Evolutionary conservation across 805 yeast genomes (phyloP), one percentile per base, ranked within the genome.

Genomic region (Wickerhamiella azyma): DNA sequence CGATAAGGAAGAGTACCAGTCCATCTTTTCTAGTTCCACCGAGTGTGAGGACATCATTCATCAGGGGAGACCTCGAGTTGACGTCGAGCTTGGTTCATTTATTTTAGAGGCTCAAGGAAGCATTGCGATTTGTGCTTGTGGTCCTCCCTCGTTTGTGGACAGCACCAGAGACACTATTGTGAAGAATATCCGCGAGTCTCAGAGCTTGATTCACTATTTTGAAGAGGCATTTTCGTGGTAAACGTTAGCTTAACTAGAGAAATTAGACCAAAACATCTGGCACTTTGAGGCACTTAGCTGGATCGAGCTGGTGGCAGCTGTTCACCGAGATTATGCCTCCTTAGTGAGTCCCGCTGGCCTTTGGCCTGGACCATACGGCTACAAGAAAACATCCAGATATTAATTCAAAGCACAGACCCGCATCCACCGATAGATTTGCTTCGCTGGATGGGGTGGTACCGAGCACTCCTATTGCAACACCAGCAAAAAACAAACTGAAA

Each of bases 91-190:
- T 2, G 26, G 38, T 8, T 48, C 45, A 17, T 57, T 55, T 48
- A 51, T 57, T 7, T 39, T 37, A 3, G 37, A 39, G 1, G 41
- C 58, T 2, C 30, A 40, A 1, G 70, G 75, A 0, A 64, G 76
- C 7, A 60, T 70, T 18, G 74, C 75, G 0, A 66, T 78, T 38
- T 65, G 76, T 28, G 66, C 75, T 1, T 78, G 84, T 63, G 84
- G 84, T 4, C 80, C 77, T 37, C 70, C 77, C 30, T 48, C 57
- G 13, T 71, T 76, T 66, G 76, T 70, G 47, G 88, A 81, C 55
- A 64, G 62, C 2, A 50, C 77, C 21, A 69, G 86, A 53, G 60
- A 66, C n/a, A 51, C 53, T 2, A 48, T 69, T 17, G 55, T 65
- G 14, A 19, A 55, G 3, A 50, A 48, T 53, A 62, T 43, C 37